phyloP scores from a whole-genome alignment of 768 basidiomycete genomes.

The Paxillus involutus region DNA sequence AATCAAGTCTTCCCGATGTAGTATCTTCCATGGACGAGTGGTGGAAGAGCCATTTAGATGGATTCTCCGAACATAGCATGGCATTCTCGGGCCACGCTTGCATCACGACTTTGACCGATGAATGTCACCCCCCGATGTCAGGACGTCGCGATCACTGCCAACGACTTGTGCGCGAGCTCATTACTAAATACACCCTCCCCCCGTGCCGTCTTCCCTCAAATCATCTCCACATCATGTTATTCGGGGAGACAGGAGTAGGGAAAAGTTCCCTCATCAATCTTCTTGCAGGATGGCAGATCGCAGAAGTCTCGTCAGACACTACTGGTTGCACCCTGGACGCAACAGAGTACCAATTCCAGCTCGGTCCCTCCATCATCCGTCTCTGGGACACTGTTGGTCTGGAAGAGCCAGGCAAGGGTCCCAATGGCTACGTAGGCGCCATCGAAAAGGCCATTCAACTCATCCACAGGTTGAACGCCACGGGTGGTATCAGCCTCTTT shows the following conservation, averaged over 20 bases:
- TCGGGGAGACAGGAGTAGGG: conserved; percentile 34
- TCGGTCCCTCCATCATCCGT: conserved; percentile 1
- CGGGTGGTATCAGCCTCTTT: conserved; percentile 34
- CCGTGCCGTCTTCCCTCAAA: background rate
- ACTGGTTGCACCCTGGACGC: conserved; percentile 28
- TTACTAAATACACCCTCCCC: background rate
- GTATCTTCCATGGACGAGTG: conserved; percentile 27
- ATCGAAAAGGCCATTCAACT: conserved; percentile 20
- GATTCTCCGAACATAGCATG: conserved; percentile 19
- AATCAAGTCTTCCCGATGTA: background rate
- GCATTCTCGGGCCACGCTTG: conserved; percentile 32
- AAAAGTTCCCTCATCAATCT: conserved; percentile 12
- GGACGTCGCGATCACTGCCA: background rate
- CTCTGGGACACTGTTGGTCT: conserved; percentile 25
- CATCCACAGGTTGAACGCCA: conserved; percentile 17
- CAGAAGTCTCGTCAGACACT: conserved; percentile 5
- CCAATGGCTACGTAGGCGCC: conserved; percentile 3
- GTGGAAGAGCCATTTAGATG: conserved; percentile 30
- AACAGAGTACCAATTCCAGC: conserved; percentile 12
- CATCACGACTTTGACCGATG: conserved; percentile 24
- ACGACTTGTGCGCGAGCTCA: background rate
- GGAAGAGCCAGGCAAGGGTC: conserved; percentile 7
- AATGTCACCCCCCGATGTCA: background rate
- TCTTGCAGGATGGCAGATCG: conserved; percentile 1
- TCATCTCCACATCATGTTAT: conserved; percentile 27